Evolutionary conservation across 2,329 filamentous ascomycete species (phyloP).

Genomic region (Apiospora koreana): DNA sequence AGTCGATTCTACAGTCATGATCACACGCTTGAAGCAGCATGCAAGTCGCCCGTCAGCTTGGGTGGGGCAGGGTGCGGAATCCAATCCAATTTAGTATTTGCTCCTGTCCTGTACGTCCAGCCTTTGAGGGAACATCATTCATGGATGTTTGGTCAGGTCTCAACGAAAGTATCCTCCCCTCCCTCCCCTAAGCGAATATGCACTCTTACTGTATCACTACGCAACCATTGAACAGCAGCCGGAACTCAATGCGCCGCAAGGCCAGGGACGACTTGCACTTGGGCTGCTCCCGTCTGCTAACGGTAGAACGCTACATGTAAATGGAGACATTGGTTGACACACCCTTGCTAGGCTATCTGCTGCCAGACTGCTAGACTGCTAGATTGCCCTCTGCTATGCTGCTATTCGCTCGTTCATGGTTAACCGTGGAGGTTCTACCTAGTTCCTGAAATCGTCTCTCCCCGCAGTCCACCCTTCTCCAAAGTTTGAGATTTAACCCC

Average conservation of each 20-base stretch:
- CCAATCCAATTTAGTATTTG: not conserved
- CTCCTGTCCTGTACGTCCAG: conserved; percentile 8
- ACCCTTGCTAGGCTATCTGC: not conserved
- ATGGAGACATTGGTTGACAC: too few relatives aligned
- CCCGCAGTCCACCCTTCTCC: not conserved
- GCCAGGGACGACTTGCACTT: not conserved
- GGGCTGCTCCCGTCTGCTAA: not conserved
- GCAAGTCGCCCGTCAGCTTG: not conserved
- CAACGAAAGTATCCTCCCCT: conserved; percentile 6
- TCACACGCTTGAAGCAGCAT: not conserved
- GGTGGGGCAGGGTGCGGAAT: not conserved
- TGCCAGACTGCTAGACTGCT: not conserved
- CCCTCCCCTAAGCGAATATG: conserved; percentile 1
- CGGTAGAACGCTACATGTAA: not conserved
- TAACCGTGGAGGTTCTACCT: not conserved
- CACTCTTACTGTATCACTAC: conserved; percentile 8
- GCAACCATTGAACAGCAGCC: not conserved
- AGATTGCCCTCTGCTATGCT: not conserved
- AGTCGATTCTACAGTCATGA: not conserved
- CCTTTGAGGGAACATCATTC: not conserved
- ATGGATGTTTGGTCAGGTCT: not conserved
- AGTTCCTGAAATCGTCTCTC: not conserved
- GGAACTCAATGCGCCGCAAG: conserved; percentile 1
- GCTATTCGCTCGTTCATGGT: not conserved
- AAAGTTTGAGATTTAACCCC: not conserved